Conservation (phyloP, 371 early-diverging fungal genomes). For the Chytridiales sp. region DNA sequence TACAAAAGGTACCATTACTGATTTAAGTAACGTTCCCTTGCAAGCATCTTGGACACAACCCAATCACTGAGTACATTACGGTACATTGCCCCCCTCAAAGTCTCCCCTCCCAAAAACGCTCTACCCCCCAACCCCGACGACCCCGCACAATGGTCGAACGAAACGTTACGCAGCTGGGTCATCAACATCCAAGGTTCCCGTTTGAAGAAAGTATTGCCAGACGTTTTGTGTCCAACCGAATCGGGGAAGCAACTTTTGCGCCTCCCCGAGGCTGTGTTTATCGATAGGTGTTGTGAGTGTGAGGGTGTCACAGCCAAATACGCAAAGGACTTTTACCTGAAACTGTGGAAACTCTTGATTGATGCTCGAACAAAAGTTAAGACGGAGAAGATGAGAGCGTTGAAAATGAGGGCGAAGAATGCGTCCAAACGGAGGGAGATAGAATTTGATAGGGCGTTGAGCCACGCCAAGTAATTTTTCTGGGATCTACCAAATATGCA, state of each 20-base stretch:
- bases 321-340: constrained; percentile 31
- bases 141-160: constrained; percentile 41
- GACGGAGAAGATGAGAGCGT: constrained; percentile 16
- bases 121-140: constrained; percentile 22
- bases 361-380: constrained; percentile 22
- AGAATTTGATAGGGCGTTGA: too few relatives aligned
- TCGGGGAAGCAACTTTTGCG: constrained; percentile 36
- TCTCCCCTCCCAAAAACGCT: constrained; percentile 18
- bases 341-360: constrained; percentile 36
- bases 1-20: too few relatives aligned
- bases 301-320: constrained; percentile 18
- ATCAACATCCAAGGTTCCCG: neutral
- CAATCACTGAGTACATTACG: constrained; percentile 43
- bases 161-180: constrained; percentile 26
- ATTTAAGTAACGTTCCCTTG: neutral
- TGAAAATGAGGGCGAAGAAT: neutral
- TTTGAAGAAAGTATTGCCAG: constrained; percentile 11
- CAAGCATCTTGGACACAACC: constrained; percentile 30
- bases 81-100: constrained; percentile 36
- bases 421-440: neutral
- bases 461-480: too few relatives aligned
- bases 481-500: too few relatives aligned
- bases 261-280: constrained; percentile 35
- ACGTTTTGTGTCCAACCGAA: constrained; percentile 38
- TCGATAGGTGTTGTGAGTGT: constrained; percentile 27